These are phyloP conservation scores for Ophiosphaerella narmari DNA, from an alignment of 2,329 filamentous ascomycete genomes.

Conservation along the genomic window DNA sequence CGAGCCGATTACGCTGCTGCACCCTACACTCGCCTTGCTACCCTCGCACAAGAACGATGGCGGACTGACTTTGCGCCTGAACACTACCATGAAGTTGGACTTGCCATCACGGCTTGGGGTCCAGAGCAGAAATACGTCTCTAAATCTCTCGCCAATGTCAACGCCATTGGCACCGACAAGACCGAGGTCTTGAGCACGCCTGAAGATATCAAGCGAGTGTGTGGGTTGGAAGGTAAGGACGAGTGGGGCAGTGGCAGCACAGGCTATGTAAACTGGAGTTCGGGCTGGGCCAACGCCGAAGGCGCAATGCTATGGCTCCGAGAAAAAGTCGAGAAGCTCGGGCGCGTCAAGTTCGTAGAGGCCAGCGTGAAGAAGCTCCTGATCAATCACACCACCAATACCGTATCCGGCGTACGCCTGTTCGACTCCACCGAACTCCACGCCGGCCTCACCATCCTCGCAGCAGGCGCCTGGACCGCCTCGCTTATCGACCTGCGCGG, in stretches of 20 bases:
- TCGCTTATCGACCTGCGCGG: constrained; percentile 77
- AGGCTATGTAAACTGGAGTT: constrained; percentile 74
- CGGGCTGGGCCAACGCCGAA: constrained; percentile 82
- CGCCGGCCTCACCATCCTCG: constrained; percentile 77
- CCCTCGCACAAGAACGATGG: constrained; percentile 72
- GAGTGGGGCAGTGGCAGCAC: constrained; percentile 56
- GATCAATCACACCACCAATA: constrained; percentile 41
- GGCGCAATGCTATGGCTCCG: constrained; percentile 69
- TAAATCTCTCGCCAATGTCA: constrained; percentile 42
- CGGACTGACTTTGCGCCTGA: constrained; percentile 66
- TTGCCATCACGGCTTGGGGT: constrained; percentile 66
- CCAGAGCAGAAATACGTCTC: constrained; percentile 49
- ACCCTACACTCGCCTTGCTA: constrained; percentile 75
- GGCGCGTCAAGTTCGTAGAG: constrained; percentile 57
- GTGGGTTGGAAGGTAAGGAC: constrained; percentile 49
- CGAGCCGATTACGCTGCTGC: constrained; percentile 80
- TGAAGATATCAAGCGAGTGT: constrained; percentile 46
- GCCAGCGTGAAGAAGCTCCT: constrained; percentile 54
- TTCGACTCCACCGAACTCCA: constrained; percentile 55
- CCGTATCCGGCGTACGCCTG: constrained; percentile 64
- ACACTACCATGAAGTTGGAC: constrained; percentile 71
- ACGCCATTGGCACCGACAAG: constrained; percentile 42
- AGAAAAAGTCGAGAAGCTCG: constrained; percentile 57
- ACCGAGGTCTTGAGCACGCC: constrained; percentile 46
- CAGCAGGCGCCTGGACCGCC: constrained; percentile 86